Evolutionary conservation across 2,329 filamentous ascomycete genomes (phyloP).

Genomic region (Paraphaeosphaeria sporulosa): DNA sequence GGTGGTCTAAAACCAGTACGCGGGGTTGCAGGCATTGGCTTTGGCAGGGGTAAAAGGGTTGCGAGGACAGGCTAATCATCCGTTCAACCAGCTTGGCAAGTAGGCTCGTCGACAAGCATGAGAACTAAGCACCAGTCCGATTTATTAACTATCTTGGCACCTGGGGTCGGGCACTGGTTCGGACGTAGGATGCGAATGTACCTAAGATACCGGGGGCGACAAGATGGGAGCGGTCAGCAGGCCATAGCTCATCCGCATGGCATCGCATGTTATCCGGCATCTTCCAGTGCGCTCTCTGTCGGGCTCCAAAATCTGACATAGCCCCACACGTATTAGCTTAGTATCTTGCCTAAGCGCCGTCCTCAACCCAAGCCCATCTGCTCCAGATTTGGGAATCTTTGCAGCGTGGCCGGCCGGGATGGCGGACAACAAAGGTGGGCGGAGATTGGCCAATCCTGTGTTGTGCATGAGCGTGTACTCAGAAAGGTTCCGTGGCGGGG

Average conservation of each 20-base stretch:
- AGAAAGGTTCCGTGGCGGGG: neutral
- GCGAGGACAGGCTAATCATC: neutral
- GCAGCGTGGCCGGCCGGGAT: neutral
- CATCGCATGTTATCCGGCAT: neutral
- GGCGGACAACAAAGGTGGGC: neutral
- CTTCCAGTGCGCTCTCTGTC: neutral
- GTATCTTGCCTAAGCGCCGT: neutral
- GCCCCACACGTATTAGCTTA: neutral
- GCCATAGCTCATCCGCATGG: neutral
- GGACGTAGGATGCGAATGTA: neutral
- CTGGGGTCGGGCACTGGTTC: neutral
- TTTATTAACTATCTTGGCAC: too few relatives aligned
- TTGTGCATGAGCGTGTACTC: neutral
- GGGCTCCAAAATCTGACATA: neutral
- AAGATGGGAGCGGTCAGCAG: neutral
- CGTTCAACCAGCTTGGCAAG: neutral
- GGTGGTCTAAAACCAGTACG: conserved; percentile 1
- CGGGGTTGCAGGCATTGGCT: neutral
- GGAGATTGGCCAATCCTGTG: neutral
- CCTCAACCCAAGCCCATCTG: neutral
- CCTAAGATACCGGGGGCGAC: neutral
- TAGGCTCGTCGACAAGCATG: neutral
- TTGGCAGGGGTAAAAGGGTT: neutral
- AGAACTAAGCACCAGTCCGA: neutral
- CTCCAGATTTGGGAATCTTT: neutral